A percentile compares a stretch with the other conserved stretches of the same genome.
phyloP scores from a whole-genome alignment of 306 rosid genomes.

The Calophaca sinica region DNA sequence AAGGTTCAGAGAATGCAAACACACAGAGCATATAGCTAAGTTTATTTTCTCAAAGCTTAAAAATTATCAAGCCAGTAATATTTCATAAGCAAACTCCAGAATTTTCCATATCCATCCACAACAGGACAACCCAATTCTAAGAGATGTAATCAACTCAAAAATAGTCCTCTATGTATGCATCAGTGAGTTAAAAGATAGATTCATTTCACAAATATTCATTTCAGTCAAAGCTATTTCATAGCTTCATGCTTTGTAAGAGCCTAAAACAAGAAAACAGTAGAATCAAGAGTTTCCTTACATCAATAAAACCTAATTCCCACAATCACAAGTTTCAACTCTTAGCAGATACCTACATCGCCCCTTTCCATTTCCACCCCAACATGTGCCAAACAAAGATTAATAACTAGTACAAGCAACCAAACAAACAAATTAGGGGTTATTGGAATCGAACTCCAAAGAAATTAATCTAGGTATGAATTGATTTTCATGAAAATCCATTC shows the following conservation, averaged over 20 bases:
- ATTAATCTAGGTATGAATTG: slow-evolving; percentile 7
- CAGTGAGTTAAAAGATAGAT: neutral
- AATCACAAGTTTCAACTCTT: slow-evolving; percentile 1
- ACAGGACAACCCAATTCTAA: slow-evolving; percentile 18
- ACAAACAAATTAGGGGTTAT: slow-evolving; percentile 36
- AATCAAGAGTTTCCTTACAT: slow-evolving; percentile 35
- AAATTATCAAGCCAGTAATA: slow-evolving; percentile 22
- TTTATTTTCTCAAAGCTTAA: neutral
- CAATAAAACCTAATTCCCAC: neutral
- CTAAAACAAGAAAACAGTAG: neutral
- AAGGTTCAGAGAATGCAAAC: too few species aligned
- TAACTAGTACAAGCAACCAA: neutral
- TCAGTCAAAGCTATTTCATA: slow-evolving; percentile 3
- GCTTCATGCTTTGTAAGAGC: neutral
- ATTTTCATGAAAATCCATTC: slow-evolving; percentile 19
- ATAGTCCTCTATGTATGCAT: slow-evolving; percentile 24
- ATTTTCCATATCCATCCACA: slow-evolving; percentile 27
- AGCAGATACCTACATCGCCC: slow-evolving; percentile 49
- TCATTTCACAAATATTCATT: neutral
- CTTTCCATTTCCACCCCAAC: slow-evolving; percentile 1
- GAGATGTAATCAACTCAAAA: neutral
- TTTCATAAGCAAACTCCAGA: slow-evolving; percentile 18
- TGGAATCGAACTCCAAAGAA: slow-evolving; percentile 22
- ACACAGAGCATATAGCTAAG: neutral
- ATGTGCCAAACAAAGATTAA: neutral